A percentile compares a stretch with the other conserved stretches of the same genome.
These are phyloP conservation scores for Citrullus amarus DNA, from an alignment of 306 rosid species.

Conservation along the genomic window DNA sequence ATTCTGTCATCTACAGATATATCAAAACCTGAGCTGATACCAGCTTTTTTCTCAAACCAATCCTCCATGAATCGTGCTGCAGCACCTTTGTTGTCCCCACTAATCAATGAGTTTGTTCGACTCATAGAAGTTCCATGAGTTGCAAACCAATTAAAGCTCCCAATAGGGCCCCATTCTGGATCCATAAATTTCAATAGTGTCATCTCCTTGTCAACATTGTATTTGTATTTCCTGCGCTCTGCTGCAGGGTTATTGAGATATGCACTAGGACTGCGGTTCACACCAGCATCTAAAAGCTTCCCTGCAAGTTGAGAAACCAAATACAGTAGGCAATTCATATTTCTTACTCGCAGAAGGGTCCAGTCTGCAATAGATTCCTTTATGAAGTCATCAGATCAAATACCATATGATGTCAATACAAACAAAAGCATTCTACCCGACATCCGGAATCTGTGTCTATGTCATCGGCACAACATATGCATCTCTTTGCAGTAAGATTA, in stretches of 20 bases:
- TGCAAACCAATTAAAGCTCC: slow-evolving; percentile 92
- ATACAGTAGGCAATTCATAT: slow-evolving; percentile 5
- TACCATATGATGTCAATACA: not conserved
- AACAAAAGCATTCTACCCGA: slow-evolving; percentile 1
- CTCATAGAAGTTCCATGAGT: slow-evolving; percentile 99
- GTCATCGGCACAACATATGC: not conserved
- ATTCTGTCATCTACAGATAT: slow-evolving; percentile 11
- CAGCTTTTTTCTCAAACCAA: slow-evolving; percentile 51
- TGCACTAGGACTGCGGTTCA: slow-evolving; percentile 87
- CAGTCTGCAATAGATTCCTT: not conserved
- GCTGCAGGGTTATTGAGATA: slow-evolving; percentile 73
- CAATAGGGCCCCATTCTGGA: slow-evolving; percentile 74
- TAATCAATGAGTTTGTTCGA: slow-evolving; percentile 63
- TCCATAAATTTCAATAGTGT: slow-evolving; percentile 79
- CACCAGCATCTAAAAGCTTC: slow-evolving; percentile 72
- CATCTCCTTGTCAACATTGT: slow-evolving; percentile 82
- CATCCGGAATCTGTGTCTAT: not conserved
- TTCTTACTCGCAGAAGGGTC: not conserved
- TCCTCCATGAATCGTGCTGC: slow-evolving; percentile 97
- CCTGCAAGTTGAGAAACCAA: slow-evolving; percentile 40
- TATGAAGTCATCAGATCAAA: not conserved
- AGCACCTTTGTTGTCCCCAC: slow-evolving; percentile 94
- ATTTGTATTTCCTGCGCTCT: slow-evolving; percentile 59
- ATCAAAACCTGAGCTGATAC: slow-evolving; percentile 3
- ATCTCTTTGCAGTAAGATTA: not conserved